A percentile compares a stretch with the other conserved stretches of the same genome.
Conservation (phyloP, 1,284 basidiomycete species). For the Austroboletus novae-zelandiae region DNA sequence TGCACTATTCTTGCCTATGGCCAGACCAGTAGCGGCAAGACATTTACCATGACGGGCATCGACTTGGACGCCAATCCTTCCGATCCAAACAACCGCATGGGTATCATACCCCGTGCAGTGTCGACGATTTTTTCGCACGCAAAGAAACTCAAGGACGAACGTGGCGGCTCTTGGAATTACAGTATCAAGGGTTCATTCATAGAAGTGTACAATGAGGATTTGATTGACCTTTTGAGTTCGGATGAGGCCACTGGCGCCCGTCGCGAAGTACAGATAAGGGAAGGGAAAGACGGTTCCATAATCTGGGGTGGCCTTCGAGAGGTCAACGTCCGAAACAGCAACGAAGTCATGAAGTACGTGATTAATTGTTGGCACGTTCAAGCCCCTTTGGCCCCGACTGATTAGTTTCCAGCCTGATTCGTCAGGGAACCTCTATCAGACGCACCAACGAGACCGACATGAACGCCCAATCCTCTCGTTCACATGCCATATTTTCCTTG, state of each 20-base stretch:
- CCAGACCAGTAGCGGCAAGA: slow-evolving; percentile 96
- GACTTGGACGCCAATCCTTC: slow-evolving; percentile 81
- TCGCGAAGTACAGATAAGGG: slow-evolving; percentile 91
- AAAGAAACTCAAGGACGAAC: slow-evolving; percentile 72
- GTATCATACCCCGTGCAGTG: slow-evolving; percentile 94
- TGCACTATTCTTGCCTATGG: slow-evolving; percentile 98
- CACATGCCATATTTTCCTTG: slow-evolving; percentile 97
- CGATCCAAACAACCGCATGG: slow-evolving; percentile 77
- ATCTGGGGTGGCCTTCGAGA: slow-evolving; percentile 96
- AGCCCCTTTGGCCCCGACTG: slow-evolving; percentile 11
- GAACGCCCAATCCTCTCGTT: slow-evolving; percentile 97
- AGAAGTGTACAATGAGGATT: slow-evolving; percentile 98
- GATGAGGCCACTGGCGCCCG: slow-evolving; percentile 62
- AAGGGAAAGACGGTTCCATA: slow-evolving; percentile 95
- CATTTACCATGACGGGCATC: slow-evolving; percentile 93
- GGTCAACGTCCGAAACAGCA: slow-evolving; percentile 77
- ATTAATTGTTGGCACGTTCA: slow-evolving; percentile 5
- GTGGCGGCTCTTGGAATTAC: slow-evolving; percentile 70
- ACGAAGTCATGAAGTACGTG: slow-evolving; percentile 89
- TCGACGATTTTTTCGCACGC: slow-evolving; percentile 86
- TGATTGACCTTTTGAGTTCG: slow-evolving; percentile 82
- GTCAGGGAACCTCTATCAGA: slow-evolving; percentile 85
- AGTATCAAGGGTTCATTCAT: slow-evolving; percentile 86
- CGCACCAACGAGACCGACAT: slow-evolving; percentile 98
- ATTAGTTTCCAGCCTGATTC: slow-evolving; percentile 58